Evolutionary conservation across 176 grass and related monocot species (phyloP).

Genomic region (Bromus sterilis): DNA sequence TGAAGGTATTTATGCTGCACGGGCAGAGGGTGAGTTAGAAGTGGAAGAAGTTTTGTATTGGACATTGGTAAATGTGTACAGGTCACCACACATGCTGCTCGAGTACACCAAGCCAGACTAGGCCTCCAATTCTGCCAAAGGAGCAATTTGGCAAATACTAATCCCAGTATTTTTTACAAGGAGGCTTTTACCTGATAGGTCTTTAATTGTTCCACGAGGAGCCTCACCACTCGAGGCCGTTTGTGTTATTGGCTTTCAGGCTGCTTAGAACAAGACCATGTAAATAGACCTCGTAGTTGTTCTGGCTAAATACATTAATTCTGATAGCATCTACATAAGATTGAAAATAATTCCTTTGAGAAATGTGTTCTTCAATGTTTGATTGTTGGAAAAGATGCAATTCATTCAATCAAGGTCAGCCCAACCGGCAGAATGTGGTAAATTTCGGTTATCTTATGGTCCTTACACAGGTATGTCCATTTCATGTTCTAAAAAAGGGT

Average conservation of each 20-base stretch:
- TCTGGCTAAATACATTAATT: neutral
- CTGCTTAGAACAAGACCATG: neutral
- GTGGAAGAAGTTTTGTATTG: conserved; percentile 96
- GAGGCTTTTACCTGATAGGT: conserved; percentile 10
- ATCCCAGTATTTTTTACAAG: neutral
- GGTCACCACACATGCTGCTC: conserved; percentile 90
- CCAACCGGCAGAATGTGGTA: neutral
- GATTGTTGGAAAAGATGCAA: neutral
- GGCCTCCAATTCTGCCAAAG: neutral
- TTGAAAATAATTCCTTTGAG: neutral
- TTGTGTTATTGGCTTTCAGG: neutral
- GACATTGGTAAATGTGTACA: conserved; percentile 92
- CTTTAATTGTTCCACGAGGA: neutral
- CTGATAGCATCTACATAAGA: conserved; percentile 24
- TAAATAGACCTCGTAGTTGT: neutral
- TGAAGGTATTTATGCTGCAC: conserved; percentile 91
- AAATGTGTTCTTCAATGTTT: neutral
- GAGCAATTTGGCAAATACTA: neutral
- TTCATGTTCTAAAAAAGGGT: too few species aligned
- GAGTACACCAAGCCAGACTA: conserved; percentile 82
- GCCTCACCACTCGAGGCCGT: neutral
- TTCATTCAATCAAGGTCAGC: neutral
- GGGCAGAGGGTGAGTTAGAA: conserved; percentile 90
- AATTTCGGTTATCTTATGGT: neutral
- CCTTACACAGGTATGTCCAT: neutral